Conservation (phyloP, 2,329 filamentous ascomycete genomes). For the Alternaria consortialis region DNA sequence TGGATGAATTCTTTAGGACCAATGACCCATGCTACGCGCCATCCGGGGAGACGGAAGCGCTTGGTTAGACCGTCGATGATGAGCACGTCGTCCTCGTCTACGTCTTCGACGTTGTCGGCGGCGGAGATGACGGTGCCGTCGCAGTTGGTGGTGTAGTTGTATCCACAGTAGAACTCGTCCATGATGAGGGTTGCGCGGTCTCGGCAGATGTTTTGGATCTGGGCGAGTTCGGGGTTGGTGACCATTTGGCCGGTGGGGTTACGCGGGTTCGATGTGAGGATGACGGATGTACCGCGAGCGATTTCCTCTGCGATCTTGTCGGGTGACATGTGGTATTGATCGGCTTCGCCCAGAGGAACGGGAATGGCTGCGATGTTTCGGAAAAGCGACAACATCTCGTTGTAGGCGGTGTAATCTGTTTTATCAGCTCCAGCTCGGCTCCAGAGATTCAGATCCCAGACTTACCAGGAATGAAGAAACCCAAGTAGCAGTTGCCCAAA, state of each 20-base stretch:
- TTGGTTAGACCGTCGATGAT: conserved; percentile 97
- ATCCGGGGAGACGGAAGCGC: conserved; percentile 93
- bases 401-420: conserved; percentile 89
- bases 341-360: conserved; percentile 77
- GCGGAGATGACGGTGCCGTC: conserved; percentile 89
- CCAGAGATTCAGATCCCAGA: not conserved
- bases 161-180: conserved; percentile 74
- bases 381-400: conserved; percentile 95
- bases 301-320: conserved; percentile 94
- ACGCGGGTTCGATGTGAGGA: conserved; percentile 92
- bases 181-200: conserved; percentile 90
- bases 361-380: conserved; percentile 70
- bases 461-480: conserved; percentile 80
- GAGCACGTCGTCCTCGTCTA: conserved; percentile 80
- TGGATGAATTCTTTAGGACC: conserved; percentile 97
- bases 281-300: conserved; percentile 77
- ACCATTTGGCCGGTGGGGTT: conserved; percentile 77
- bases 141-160: conserved; percentile 94
- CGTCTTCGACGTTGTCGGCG: conserved; percentile 88
- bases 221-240: conserved; percentile 80
- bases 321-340: conserved; percentile 92
- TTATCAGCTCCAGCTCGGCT: conserved; percentile 20
- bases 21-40: conserved; percentile 96
- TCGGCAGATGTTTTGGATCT: conserved; percentile 93
- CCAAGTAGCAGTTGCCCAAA: conserved; percentile 88